Percentiles rank a stretch among this genome's conserved stretches.
phyloP scores from a whole-genome alignment of 805 yeast species.

The Priceomyces fermenticarens region DNA sequence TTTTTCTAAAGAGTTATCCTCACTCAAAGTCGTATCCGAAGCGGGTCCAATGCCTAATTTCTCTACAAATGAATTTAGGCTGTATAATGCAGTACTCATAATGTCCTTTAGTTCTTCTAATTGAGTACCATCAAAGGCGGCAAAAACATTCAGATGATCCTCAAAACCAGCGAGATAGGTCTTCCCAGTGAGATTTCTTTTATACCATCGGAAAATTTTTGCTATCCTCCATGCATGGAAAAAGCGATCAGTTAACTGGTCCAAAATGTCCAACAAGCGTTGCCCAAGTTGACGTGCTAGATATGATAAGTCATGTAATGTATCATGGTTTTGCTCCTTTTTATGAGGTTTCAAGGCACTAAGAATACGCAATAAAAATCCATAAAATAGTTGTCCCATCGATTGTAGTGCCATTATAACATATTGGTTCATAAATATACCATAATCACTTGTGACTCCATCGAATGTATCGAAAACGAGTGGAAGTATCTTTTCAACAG shows the following conservation, averaged over 20 bases:
- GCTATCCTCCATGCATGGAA: neutral
- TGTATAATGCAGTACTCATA: neutral
- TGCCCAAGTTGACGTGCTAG: neutral
- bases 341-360: neutral
- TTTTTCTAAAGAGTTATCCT: neutral
- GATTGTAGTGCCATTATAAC: neutral
- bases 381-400: neutral
- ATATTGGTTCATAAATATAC: neutral
- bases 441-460: neutral
- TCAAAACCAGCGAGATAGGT: neutral
- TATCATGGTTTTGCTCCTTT: neutral
- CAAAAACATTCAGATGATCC: neutral
- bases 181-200: neutral
- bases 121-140: neutral
- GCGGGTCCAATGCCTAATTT: neutral
- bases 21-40: too few relatives aligned
- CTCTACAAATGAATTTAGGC: neutral
- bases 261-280: neutral
- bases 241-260: neutral
- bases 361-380: neutral
- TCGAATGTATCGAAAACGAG: neutral
- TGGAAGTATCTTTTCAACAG: neutral
- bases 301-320: neutral
- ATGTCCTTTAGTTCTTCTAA: neutral
- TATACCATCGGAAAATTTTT: neutral